Evolutionary conservation across 106 monocot species (phyloP), one percentile per base, ranked within the genome.

Genomic region (Xerophyta viscosa): DNA sequence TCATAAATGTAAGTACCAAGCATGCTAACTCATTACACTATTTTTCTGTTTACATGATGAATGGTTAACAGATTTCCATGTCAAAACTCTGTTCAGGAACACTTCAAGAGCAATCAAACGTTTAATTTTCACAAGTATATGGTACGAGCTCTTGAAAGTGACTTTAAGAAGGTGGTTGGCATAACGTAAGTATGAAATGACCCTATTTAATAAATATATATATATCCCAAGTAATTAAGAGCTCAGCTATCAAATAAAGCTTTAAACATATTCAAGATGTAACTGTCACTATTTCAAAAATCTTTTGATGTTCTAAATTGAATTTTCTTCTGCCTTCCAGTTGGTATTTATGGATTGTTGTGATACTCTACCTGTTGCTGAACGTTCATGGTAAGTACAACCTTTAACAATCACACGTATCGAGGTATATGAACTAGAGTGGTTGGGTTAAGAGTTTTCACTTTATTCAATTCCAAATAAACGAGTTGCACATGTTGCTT

Each of bases 291-390:
- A 33, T 39, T 10, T 39, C 39, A 39, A 12, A 12, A 39, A 12
- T 2, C 1, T 3, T 3, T 1, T 39, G 15, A 2, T 12, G 39
- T 15, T 39, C 39, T 39, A 39, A 39, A 1, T 3, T 39, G 3
- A 10, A 15, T 39, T 39, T 3, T 3, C 6, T 39, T 39, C 52
- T 52, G 46, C 39, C 7, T 52, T 73, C 46, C 70, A 96, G 94
- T 49, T 96, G 94, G 94, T 78, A 82, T 47, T 84, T 88, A 20
- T 96, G 94, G 88, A 24, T 81, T 12, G 88, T 84, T 56, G 84
- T 85, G 43, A 56, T 96, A 23, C 7, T 88, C 50, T 96, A 81
- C 59, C 45, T 92, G 46, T 62, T 92, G 63, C 61, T 92, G 66
- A 82, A 86, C 66, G 70, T 92, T 58, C 46, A 75, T 71, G 92